A percentile compares a stretch with the other conserved stretches of the same genome.
Conservation (phyloP, 1,284 basidiomycete genomes). For the Hemileccinum hortonii region DNA sequence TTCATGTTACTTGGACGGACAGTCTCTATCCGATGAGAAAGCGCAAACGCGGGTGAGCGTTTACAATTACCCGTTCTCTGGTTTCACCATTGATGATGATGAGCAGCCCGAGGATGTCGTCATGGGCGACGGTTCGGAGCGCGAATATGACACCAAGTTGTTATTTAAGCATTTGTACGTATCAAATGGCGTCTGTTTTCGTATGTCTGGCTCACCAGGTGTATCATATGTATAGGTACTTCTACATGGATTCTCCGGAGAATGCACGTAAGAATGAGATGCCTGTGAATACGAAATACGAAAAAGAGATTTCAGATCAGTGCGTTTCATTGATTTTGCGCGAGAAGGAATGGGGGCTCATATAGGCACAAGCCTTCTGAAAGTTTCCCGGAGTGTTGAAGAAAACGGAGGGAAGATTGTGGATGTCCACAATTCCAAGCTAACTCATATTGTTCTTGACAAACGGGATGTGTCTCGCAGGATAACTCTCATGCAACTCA, state of each 20-base stretch:
- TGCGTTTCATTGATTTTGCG: conserved; percentile 29
- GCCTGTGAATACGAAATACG: conserved; percentile 52
- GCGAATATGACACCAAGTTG: conserved; percentile 72
- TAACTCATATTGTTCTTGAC: conserved; percentile 85
- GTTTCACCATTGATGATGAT: conserved; percentile 5
- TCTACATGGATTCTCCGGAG: conserved; percentile 81
- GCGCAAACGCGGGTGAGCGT: conserved; percentile 11
- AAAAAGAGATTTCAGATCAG: conserved; percentile 52
- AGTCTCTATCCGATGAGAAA: conserved; percentile 20
- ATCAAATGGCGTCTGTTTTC: neutral
- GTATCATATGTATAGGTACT: conserved; percentile 50
- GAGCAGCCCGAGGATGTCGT: conserved; percentile 35
- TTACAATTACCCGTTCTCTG: neutral
- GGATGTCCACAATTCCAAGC: conserved; percentile 66
- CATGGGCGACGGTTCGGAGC: conserved; percentile 72
- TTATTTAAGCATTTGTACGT: conserved; percentile 81
- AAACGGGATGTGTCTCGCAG: conserved; percentile 73
- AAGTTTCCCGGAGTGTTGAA: conserved; percentile 52
- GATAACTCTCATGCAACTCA: conserved; percentile 64
- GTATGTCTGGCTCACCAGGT: neutral
- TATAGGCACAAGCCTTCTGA: conserved; percentile 49
- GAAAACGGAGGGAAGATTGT: conserved; percentile 73
- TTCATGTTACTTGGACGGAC: neutral
- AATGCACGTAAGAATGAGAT: conserved; percentile 72
- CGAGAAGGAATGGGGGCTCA: neutral